These are phyloP conservation scores for Sparassis latifolia DNA, from an alignment of 1,284 basidiomycete species.

Conservation along the genomic window DNA sequence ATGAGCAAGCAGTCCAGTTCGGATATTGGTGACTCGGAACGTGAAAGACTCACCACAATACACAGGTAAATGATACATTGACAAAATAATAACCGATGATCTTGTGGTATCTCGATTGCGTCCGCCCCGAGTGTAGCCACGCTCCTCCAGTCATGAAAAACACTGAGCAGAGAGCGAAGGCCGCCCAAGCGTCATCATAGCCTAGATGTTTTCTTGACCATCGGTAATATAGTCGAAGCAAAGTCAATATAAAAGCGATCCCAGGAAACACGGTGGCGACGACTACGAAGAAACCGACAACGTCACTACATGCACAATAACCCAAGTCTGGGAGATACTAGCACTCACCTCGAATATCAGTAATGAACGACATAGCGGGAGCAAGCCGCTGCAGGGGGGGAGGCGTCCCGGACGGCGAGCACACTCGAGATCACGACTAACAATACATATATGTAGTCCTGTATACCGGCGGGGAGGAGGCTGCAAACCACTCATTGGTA, in stretches of 20 bases:
- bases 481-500: too few relatives aligned
- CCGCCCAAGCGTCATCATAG: slow-evolving; percentile 26
- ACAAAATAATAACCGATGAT: slow-evolving; percentile 25
- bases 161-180: slow-evolving; percentile 15
- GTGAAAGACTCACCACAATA: slow-evolving; percentile 19
- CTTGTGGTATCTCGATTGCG: slow-evolving; percentile 10
- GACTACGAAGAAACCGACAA: slow-evolving; percentile 4
- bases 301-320: too few relatives aligned
- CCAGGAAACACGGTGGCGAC: slow-evolving; percentile 20
- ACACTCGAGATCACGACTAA: not conserved
- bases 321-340: not conserved
- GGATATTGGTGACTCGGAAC: not conserved
- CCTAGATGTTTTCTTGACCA: slow-evolving; percentile 18
- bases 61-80: slow-evolving; percentile 20
- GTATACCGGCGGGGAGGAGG: too few relatives aligned
- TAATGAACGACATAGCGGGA: slow-evolving; percentile 10
- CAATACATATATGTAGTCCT: too few relatives aligned
- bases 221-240: slow-evolving; percentile 20
- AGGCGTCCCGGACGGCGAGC: not conserved
- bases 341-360: slow-evolving; percentile 13
- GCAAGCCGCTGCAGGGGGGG: not conserved
- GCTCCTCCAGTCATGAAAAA: slow-evolving; percentile 18
- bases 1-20: not conserved
- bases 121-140: slow-evolving; percentile 15
- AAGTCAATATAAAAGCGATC: slow-evolving; percentile 17